These are phyloP conservation scores for Sporothrix pallida DNA, from an alignment of 2,329 filamentous ascomycete genomes.

Conservation along the genomic window DNA sequence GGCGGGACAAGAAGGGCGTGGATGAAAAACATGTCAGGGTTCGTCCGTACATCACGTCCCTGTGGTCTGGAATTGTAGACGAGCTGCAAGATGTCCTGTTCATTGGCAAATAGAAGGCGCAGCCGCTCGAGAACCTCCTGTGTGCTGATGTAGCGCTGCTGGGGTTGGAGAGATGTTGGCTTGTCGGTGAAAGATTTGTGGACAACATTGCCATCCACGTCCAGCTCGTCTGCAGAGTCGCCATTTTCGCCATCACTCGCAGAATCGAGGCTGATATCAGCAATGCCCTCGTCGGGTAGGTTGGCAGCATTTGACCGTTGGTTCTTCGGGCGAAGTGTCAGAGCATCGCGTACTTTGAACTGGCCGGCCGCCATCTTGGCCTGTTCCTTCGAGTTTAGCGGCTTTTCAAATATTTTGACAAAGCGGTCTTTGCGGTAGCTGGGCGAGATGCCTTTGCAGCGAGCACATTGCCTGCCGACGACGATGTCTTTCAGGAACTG, in stretches of 20 bases:
- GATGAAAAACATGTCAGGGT: constrained; percentile 92
- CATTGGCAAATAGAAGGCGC: constrained; percentile 80
- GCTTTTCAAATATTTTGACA: constrained; percentile 91
- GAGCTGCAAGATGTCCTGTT: constrained; percentile 81
- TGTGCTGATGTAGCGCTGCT: constrained; percentile 78
- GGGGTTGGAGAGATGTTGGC: constrained; percentile 45
- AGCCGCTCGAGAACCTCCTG: constrained; percentile 83
- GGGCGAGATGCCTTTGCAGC: constrained; percentile 74
- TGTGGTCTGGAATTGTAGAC: constrained; percentile 78
- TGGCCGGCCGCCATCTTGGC: constrained; percentile 74
- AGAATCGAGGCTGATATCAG: constrained; percentile 62
- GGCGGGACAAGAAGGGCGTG: constrained; percentile 86
- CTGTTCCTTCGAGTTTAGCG: constrained; percentile 74
- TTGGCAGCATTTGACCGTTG: constrained; percentile 46
- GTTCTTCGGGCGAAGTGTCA: constrained; percentile 58
- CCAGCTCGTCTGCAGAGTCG: constrained; percentile 48
- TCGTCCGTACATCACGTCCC: constrained; percentile 62
- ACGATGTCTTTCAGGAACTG: constrained; percentile 79
- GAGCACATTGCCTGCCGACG: constrained; percentile 70
- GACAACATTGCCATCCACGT: constrained; percentile 63
- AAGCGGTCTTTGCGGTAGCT: constrained; percentile 86
- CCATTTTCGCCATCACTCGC: constrained; percentile 51
- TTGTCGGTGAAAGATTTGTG: constrained; percentile 49
- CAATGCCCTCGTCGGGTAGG: constrained; percentile 71
- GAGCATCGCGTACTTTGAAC: constrained; percentile 72